Percentiles rank a stretch among this genome's conserved stretches.
Conservation (phyloP, 805 yeast species). For the Groenewaldozyma salmanticensis region DNA sequence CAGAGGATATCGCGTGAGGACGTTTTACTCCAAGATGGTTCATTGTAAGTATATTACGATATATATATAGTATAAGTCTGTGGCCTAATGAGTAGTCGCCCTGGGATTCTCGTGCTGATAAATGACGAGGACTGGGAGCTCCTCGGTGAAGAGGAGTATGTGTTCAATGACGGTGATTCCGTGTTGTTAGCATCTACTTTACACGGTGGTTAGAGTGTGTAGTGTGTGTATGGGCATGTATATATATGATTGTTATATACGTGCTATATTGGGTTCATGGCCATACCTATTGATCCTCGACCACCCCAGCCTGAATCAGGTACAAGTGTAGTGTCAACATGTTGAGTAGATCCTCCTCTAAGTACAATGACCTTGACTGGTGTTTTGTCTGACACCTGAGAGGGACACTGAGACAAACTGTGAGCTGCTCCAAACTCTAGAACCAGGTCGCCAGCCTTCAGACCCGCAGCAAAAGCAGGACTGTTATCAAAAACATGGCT, state of each 20-base stretch:
- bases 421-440: conserved; percentile 44
- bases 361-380: conserved; percentile 20
- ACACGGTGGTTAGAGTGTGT: conserved; percentile 70
- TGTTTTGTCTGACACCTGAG: conserved; percentile 17
- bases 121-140: conserved; percentile 97
- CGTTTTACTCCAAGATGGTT: conserved; percentile 72
- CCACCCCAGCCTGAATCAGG: conserved; percentile 4
- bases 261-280: conserved; percentile 1
- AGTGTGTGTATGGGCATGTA: neutral
- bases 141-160: conserved; percentile 78
- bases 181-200: conserved; percentile 85
- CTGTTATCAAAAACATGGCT: conserved; percentile 39
- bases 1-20: conserved; percentile 48
- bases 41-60: conserved; percentile 31
- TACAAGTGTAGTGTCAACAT: conserved; percentile 33
- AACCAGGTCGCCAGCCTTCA: conserved; percentile 45
- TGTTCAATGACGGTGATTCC: conserved; percentile 64
- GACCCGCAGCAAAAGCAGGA: conserved; percentile 52
- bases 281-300: conserved; percentile 2
- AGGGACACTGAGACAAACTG: conserved; percentile 39
- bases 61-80: neutral
- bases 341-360: conserved; percentile 12
- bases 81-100: conserved; percentile 35
- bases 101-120: conserved; percentile 84
- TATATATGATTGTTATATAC: neutral